phyloP scores from a whole-genome alignment of 345 rosid genomes.

The Physaria fendleri region DNA sequence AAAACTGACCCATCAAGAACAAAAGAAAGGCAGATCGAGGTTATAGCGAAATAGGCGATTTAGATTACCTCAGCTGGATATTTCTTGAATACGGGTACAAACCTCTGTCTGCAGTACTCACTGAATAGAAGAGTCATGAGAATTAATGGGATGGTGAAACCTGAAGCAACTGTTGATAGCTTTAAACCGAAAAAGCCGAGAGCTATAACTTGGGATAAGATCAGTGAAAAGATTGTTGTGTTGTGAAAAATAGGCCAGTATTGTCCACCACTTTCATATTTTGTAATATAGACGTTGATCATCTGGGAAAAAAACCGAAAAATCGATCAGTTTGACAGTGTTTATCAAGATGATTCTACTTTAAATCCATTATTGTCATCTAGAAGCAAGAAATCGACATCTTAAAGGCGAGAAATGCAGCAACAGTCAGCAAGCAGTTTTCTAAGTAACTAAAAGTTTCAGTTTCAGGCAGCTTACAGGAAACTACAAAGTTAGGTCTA shows the following conservation, averaged over 20 bases:
- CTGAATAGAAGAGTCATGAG: constrained; percentile 66
- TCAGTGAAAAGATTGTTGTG: constrained; percentile 77
- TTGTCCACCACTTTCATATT: constrained; percentile 76
- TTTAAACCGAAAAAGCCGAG: constrained; percentile 81
- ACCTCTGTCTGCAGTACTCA: constrained; percentile 75
- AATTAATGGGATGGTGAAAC: constrained; percentile 70
- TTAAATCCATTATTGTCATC: not conserved
- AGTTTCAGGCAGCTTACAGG: not conserved
- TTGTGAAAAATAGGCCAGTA: constrained; percentile 87
- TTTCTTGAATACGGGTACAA: constrained; percentile 56
- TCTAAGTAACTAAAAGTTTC: not conserved
- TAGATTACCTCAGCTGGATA: constrained; percentile 59
- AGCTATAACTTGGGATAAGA: constrained; percentile 76
- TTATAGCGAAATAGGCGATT: not conserved
- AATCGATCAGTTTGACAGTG: not conserved
- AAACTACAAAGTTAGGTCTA: not conserved
- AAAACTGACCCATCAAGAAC: constrained; percentile 24
- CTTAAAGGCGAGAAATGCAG: not conserved
- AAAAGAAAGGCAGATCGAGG: not conserved
- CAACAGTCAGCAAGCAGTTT: not conserved
- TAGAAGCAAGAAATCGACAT: not conserved
- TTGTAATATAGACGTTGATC: constrained; percentile 61
- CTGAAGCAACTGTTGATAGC: constrained; percentile 56
- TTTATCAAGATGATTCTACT: not conserved
- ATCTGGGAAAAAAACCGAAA: constrained; percentile 39